Evolutionary conservation across 371 early-diverging fungal genomes (phyloP), one percentile per base, ranked within the genome.

Genomic region (Sporodiniella umbellata): DNA sequence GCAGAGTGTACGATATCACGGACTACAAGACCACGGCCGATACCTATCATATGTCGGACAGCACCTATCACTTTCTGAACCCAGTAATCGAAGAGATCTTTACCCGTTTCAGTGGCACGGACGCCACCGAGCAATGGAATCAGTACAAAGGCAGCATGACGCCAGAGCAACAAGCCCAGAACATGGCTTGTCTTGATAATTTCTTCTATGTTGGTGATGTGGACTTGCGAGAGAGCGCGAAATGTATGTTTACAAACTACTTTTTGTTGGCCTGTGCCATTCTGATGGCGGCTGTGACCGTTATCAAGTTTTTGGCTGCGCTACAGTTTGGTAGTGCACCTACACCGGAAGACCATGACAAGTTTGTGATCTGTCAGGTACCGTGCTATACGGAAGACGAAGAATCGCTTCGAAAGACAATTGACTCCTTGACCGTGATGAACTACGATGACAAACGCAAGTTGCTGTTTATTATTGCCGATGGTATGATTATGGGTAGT

Each of bases 381-480:
- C 97, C 99, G n/a, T 98, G 98, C 74, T 99, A 98, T 75, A 95
- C 98, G 2, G 99, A 99, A 69, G 96, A 89, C 44, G 89, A 90
- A 63, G 93, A 93, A 15, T 95, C 96, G 3, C 75, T 99, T 14
- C 81, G 80, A 44, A 74, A 81, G 48, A 98, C 99, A 0, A 83
- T 99, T 38, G 93, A 99, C 58, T 95, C 96, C 15, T 66, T 99
- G 14, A 85, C 94, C 15, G 70, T 77, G 10, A 81, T 93, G 48
- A 78, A 80, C 8, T 99, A 97, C 62, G 92, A 92, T 53, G 95
- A 97, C 72, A 88, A 92, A 55, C 82, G 95, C 45, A 96, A 95
- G 68, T 72, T 99, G 46, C 72, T 99, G 10, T 90, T 94, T 62
- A 86, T 97, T 18, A 77, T 92, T 58, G 84, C 85, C 31, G 92